Base-by-base conservation (phyloP, 108 stramenopile genomes). In the Aurantiochytrium sp. region DNA sequence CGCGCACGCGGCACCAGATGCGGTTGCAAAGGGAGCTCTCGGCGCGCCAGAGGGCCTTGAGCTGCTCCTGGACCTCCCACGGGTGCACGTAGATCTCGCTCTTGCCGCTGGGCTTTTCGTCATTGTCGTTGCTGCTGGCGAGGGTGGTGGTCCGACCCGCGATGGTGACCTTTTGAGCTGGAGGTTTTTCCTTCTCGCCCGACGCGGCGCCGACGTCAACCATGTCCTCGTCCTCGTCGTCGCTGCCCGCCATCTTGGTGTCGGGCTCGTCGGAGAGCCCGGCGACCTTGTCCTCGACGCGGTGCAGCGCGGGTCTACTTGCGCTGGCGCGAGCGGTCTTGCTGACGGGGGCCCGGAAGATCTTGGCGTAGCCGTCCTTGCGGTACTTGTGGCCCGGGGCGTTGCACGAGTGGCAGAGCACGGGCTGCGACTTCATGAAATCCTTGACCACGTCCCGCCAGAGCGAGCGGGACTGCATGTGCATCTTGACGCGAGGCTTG, bases 281-380 rank as follows among this genome's bases (percentile, higher is more conserved):
- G 42, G 90, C 88, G 65, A 85, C 85, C 65, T 88, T 90, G 2
- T 85, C 41, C 31, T 59, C 90, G 24, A 65, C 89, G 87, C 8
- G 37, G 55, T 81, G 36, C 68, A 89, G 73, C 88, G 90, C 27
- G 89, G 87, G n/a, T n/a, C n/a, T n/a, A n/a, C n/a, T n/a, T n/a
- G n/a, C n/a, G n/a, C n/a, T n/a, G n/a, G n/a, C n/a, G n/a, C n/a
- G n/a, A n/a, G n/a, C 32, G 90, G 87, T 4, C 34, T 69, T 36
- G 88, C 86, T 68, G 31, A 97, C 54, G 0, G 92, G 86, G 39
- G 90, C 87, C 86, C 95, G 95, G 89, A 98, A 99, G 41, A 99
- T 90, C 88, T 99, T 99, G 90, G 96, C 95, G 92, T 89, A 92
- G 50, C 96, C 95, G 92, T 98, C 98, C 89, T 98, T 97, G 6